Conservation (phyloP, 2,329 filamentous ascomycete genomes). For the Paracamarosporium sp. region DNA sequence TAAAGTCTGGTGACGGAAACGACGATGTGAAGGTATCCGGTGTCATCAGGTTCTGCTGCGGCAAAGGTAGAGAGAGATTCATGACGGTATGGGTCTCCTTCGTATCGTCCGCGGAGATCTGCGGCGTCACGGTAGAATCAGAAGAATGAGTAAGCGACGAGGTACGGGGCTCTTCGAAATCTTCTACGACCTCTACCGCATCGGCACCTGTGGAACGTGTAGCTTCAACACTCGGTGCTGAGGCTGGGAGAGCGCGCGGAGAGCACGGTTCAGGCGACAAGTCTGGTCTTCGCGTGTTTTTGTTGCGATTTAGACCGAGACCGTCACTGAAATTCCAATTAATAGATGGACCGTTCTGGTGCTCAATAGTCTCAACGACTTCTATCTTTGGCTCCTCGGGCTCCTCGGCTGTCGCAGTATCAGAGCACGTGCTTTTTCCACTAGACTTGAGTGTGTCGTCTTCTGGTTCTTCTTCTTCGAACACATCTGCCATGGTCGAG, state of each 20-base stretch:
- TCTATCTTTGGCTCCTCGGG: constrained; percentile 49
- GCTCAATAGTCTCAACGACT: constrained; percentile 53
- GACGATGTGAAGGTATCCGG: constrained; percentile 67
- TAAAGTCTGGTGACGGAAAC: constrained; percentile 68
- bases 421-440: constrained; percentile 2
- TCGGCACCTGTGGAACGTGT: constrained; percentile 31
- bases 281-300: constrained; percentile 17
- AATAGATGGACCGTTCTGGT: constrained; percentile 47
- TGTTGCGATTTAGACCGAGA: constrained; percentile 41
- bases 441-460: constrained; percentile 49
- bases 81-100: constrained; percentile 47
- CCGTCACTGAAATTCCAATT: constrained; percentile 53
- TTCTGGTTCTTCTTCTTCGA: constrained; percentile 79
- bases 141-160: constrained; percentile 58
- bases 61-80: constrained; percentile 46
- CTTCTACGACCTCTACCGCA: constrained; percentile 53
- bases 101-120: constrained; percentile 32
- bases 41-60: constrained; percentile 63
- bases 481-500: constrained; percentile 83
- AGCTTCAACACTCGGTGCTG: constrained; percentile 10
- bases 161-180: constrained; percentile 56
- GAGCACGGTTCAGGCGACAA: constrained; percentile 31
- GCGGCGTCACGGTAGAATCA: constrained; percentile 55
- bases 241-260: constrained; percentile 28
- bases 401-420: not conserved